These are phyloP conservation scores for Aspergillus persii DNA, from an alignment of 2,329 filamentous ascomycete genomes.

Conservation along the genomic window DNA sequence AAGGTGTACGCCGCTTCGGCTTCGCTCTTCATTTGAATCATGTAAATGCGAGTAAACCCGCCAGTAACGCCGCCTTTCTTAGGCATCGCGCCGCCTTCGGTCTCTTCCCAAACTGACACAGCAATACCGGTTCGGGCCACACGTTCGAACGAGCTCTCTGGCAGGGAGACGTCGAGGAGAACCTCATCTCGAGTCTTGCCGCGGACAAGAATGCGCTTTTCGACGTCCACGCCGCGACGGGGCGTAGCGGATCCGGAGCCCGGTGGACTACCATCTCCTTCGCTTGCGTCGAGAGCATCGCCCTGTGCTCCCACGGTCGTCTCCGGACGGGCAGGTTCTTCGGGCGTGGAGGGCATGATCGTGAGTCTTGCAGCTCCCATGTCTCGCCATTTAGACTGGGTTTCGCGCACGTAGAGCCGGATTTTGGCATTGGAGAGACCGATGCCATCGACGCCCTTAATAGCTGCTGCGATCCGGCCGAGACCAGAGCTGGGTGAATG, in stretches of 20 bases:
- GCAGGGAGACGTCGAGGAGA: conserved; percentile 78
- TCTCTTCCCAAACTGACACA: conserved; percentile 82
- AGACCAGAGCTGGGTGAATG: conserved; percentile 59
- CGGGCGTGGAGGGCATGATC: conserved; percentile 62
- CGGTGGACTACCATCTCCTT: conserved; percentile 25
- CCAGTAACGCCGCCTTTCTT: conserved; percentile 58
- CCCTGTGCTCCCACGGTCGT: conserved; percentile 53
- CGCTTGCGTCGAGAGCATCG: conserved; percentile 24
- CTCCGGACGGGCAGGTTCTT: conserved; percentile 28
- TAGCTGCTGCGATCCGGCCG: conserved; percentile 48
- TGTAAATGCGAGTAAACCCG: conserved; percentile 59
- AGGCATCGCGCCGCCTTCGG: conserved; percentile 59
- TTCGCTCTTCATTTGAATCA: conserved; percentile 61
- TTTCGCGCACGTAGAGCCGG: conserved; percentile 76
- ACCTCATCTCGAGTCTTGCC: conserved; percentile 65
- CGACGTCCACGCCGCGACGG: conserved; percentile 60
- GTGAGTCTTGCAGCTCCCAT: conserved; percentile 80
- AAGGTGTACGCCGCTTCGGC: conserved; percentile 56
- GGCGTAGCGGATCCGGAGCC: conserved; percentile 33
- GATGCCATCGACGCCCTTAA: conserved; percentile 59
- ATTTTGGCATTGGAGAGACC: conserved; percentile 73
- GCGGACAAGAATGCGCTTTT: conserved; percentile 81
- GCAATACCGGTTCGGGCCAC: conserved; percentile 84
- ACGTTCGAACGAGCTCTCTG: conserved; percentile 78
- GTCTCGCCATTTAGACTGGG: conserved; percentile 81